Evolutionary conservation across 176 grass and related monocot genomes (phyloP).

Genomic region (Oryza longistaminata): DNA sequence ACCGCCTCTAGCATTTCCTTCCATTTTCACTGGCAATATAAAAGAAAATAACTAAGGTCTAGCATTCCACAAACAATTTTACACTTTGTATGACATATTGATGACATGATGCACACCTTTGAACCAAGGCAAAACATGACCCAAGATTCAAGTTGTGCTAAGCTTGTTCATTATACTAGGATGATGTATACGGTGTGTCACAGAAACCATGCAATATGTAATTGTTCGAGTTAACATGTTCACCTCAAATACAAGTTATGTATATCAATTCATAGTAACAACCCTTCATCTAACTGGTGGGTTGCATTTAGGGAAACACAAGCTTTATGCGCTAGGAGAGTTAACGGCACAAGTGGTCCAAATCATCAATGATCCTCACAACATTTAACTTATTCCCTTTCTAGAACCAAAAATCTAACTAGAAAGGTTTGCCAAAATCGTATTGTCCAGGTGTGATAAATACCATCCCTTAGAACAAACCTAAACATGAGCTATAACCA

Average conservation of each 20-base stretch:
- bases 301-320: slow-evolving; percentile 12
- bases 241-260: neutral
- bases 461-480: slow-evolving; percentile 8
- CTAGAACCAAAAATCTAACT: neutral
- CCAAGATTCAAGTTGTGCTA: neutral
- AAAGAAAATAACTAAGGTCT: slow-evolving; percentile 11
- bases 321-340: neutral
- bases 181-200: neutral
- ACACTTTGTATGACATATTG: neutral
- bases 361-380: neutral
- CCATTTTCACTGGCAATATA: slow-evolving; percentile 54
- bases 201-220: neutral
- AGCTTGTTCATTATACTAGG: slow-evolving; percentile 2
- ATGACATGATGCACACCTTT: neutral
- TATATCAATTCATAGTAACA: neutral
- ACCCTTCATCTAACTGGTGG: neutral
- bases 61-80: slow-evolving; percentile 8
- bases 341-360: neutral
- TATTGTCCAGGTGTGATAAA: neutral
- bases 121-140: neutral
- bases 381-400: neutral
- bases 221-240: neutral
- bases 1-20: slow-evolving; percentile 55
- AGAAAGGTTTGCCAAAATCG: neutral
- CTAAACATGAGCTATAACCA: neutral